Conservation (phyloP, 495 filamentous ascomycete genomes). For the Amniculicola lignicola region DNA sequence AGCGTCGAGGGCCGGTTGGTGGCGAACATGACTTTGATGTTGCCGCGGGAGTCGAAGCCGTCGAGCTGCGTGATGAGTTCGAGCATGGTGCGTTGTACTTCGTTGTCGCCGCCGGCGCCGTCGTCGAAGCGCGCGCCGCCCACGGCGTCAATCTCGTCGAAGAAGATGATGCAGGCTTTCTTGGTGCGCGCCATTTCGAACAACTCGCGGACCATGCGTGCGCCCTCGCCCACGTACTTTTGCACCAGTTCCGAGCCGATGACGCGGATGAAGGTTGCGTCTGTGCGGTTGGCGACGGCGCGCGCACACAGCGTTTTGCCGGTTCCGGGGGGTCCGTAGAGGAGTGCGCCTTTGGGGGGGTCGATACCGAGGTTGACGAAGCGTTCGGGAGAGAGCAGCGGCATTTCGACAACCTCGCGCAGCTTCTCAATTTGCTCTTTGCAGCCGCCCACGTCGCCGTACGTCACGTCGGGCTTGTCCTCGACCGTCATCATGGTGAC, state of each 20-base stretch:
- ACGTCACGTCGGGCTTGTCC: slow-evolving; percentile 98
- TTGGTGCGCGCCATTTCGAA: slow-evolving; percentile 99
- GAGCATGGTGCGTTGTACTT: slow-evolving; percentile 99
- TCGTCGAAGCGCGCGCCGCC: slow-evolving; percentile 98
- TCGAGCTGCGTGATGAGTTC: slow-evolving; percentile 97
- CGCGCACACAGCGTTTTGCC: slow-evolving; percentile 97
- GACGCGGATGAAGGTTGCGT: slow-evolving; percentile 97
- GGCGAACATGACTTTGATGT: slow-evolving; percentile 99
- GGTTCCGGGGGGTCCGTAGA: slow-evolving; percentile 95
- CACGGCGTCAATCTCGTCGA: slow-evolving; percentile 97
- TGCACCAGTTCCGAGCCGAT: slow-evolving; percentile 96
- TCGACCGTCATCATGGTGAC: slow-evolving; percentile 99
- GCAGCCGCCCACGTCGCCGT: slow-evolving; percentile 97
- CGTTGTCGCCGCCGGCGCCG: slow-evolving; percentile 95
- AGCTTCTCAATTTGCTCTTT: slow-evolving; percentile 99
- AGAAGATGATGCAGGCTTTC: slow-evolving; percentile 99
- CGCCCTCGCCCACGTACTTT: slow-evolving; percentile 98
- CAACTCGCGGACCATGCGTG: slow-evolving; percentile 94
- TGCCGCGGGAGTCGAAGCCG: slow-evolving; percentile 94
- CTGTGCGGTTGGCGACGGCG: slow-evolving; percentile 94
- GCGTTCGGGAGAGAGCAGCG: slow-evolving; percentile 88
- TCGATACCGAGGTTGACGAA: slow-evolving; percentile 98
- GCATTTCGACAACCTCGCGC: slow-evolving; percentile 97
- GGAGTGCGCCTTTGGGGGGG: slow-evolving; percentile 92
- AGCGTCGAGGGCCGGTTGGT: slow-evolving; percentile 95